Evolutionary conservation across 495 filamentous ascomycete species (phyloP), one percentile per base, ranked within the genome.

Genomic region (Choiromyces venosus): DNA sequence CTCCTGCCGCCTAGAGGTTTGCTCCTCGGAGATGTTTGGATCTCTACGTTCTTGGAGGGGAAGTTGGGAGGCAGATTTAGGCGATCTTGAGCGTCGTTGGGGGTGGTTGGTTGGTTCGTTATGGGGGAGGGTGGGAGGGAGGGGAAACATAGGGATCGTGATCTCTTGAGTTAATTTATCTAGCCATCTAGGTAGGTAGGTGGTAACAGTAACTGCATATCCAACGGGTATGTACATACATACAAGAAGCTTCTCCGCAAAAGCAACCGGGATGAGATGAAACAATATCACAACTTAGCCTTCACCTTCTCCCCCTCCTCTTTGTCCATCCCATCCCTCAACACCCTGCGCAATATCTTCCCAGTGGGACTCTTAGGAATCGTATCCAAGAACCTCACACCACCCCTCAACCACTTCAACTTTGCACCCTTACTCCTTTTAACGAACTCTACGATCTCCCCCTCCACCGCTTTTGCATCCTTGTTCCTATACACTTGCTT

Each of bases 341-440:
- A 82, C 76, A 96, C 77, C 29, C 92, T 86, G 56, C 93, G 85
- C 79, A 98, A 81, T 76, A 98, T 97, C 89, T 98, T 97, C 18
- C 94, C 94, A 81, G 90, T 93, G 0, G 94, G 91, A 77, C 91
- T 96, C 86, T 97, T 97, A 29, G 94, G 94, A 71, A 97, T 87
- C 44, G 80, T 83, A 71, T 90, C 88, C 35, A 90, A 81, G 78
- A 97, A 97, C 78, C 90, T 87, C 12, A 97, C 85, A 7, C 93
- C 93, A 5, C 83, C 89, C 71, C 84, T 84, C n/a, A 92, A 80
- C 87, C 88, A 90, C 82, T 91, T 92, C 71, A 89, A 85, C 79
- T 86, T 84, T 14, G 87, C 73, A 0, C 73, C 85, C 81, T 89
- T 90, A 69, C 86, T 87, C 76, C 86, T 83, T 82, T 85, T 86